phyloP scores from a whole-genome alignment of 148 eudicot genomes.

The Camellia lanceoleosa region DNA sequence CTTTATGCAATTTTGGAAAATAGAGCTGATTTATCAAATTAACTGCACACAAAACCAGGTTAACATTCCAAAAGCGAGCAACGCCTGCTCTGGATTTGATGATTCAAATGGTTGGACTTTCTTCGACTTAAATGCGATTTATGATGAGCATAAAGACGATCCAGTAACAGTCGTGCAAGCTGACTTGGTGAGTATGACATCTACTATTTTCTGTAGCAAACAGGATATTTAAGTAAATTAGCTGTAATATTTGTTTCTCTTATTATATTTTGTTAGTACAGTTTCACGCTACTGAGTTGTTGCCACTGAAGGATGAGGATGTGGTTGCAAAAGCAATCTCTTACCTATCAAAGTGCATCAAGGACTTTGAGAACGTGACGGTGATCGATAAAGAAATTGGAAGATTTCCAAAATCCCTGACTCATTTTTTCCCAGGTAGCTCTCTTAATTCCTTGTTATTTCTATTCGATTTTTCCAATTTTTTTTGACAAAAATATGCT shows the following conservation, averaged over 20 bases:
- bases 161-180: slow-evolving; percentile 53
- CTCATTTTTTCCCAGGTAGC: slow-evolving; percentile 71
- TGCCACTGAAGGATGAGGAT: slow-evolving; percentile 67
- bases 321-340: slow-evolving; percentile 42
- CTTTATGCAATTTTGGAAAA: background rate
- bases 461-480: background rate
- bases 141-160: slow-evolving; percentile 55
- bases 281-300: slow-evolving; percentile 61
- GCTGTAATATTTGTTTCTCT: background rate
- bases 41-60: slow-evolving; percentile 36
- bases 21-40: background rate
- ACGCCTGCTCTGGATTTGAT: slow-evolving; percentile 57
- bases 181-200: slow-evolving; percentile 51
- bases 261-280: slow-evolving; percentile 22
- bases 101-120: slow-evolving; percentile 60
- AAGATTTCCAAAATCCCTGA: slow-evolving; percentile 53
- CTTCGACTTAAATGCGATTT: slow-evolving; percentile 54
- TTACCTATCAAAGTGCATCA: slow-evolving; percentile 54
- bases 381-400: slow-evolving; percentile 55
- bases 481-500: background rate
- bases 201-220: background rate
- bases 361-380: slow-evolving; percentile 43
- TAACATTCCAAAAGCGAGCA: slow-evolving; percentile 52
- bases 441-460: background rate
- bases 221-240: background rate